A percentile compares a stretch with the other conserved stretches of the same genome.
These are phyloP conservation scores for Eucalyptus sp. DNA, from an alignment of 345 rosid genomes.

Conservation along the genomic window DNA sequence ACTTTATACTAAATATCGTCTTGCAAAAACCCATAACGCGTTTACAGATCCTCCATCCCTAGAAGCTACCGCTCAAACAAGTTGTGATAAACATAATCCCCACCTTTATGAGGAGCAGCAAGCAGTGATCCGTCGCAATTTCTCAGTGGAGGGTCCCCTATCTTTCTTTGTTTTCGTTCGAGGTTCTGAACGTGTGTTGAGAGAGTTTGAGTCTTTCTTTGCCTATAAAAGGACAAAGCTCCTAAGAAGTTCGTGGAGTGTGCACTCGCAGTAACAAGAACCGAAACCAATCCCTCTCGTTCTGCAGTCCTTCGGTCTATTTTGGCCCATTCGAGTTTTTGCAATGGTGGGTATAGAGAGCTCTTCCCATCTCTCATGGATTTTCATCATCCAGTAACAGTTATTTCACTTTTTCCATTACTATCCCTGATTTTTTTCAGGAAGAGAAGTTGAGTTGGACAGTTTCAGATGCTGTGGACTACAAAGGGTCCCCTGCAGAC, in stretches of 20 bases:
- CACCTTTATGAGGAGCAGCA: not conserved
- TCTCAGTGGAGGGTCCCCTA: slow-evolving; percentile 21
- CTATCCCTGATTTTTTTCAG: slow-evolving; percentile 2
- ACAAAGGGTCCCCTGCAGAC: slow-evolving; percentile 44
- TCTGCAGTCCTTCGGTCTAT: not conserved
- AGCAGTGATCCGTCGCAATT: slow-evolving; percentile 10
- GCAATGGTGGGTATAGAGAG: not conserved
- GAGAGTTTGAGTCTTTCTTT: not conserved
- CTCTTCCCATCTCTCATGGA: not conserved
- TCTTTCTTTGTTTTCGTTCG: not conserved
- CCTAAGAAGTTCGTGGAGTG: not conserved
- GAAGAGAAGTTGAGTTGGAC: slow-evolving; percentile 42
- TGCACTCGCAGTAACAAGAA: not conserved
- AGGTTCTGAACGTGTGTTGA: not conserved
- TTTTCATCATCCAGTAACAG: not conserved
- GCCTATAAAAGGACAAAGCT: slow-evolving; percentile 24
- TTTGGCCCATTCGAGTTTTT: not conserved
- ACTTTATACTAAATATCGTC: not conserved
- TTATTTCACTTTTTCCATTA: not conserved
- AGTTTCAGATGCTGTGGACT: slow-evolving; percentile 45
- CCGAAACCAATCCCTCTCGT: not conserved
- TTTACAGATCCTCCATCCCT: not conserved
- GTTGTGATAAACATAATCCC: slow-evolving; percentile 20
- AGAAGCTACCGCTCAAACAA: slow-evolving; percentile 9
- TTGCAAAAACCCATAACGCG: not conserved